Conservation (phyloP, 441 rosid species). For the Euphorbia celastroides region DNA sequence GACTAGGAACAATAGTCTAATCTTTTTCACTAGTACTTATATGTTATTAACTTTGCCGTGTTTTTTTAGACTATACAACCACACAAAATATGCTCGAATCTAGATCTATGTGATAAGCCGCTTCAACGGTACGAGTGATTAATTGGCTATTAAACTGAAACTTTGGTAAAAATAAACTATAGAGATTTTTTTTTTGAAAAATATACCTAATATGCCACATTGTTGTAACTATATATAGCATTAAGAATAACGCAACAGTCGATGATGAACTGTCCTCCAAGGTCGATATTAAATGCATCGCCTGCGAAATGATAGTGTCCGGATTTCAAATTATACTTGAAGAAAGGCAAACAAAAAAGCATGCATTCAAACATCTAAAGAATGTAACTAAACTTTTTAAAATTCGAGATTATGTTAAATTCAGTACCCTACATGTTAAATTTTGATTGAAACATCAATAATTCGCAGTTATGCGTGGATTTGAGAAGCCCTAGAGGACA, state of each 20-base stretch:
- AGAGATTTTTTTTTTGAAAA: too few species aligned
- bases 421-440: not conserved
- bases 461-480: conserved; percentile 56
- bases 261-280: conserved; percentile 23
- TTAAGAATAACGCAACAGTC: conserved; percentile 31
- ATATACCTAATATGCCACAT: too few species aligned
- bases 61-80: conserved; percentile 42
- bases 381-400: conserved; percentile 31
- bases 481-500: conserved; percentile 68
- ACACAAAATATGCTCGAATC: conserved; percentile 44
- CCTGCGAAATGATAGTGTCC: conserved; percentile 64
- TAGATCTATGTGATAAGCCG: conserved; percentile 41
- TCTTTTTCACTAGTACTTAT: too few species aligned
- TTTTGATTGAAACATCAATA: not conserved
- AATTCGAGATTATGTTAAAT: not conserved
- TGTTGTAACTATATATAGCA: conserved; percentile 13
- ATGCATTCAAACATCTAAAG: conserved; percentile 42
- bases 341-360: conserved; percentile 45
- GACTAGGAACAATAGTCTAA: too few species aligned
- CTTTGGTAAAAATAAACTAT: too few species aligned
- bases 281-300: conserved; percentile 36
- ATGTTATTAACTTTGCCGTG: not conserved
- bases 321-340: conserved; percentile 67
- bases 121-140: conserved; percentile 29
- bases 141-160: not conserved